Evolutionary conservation across 1,284 basidiomycete species (phyloP).

Genomic region (Sporisorium iseilematis-ciliati): DNA sequence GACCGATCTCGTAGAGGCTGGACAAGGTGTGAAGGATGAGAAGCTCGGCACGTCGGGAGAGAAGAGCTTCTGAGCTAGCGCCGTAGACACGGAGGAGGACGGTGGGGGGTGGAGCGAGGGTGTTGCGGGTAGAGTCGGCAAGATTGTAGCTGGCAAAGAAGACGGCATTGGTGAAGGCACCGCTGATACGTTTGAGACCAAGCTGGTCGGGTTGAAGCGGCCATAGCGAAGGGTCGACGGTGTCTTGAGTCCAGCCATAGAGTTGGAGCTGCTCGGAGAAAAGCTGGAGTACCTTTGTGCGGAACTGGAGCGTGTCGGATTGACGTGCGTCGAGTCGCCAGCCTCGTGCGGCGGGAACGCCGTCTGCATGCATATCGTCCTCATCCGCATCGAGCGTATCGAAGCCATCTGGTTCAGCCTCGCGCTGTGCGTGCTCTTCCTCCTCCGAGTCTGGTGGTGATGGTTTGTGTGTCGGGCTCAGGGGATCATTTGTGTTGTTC

Average conservation of each 20-base stretch:
- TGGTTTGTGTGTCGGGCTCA: conserved; percentile 2
- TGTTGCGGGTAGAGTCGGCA: background rate
- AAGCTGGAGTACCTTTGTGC: conserved; percentile 54
- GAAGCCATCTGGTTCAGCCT: conserved; percentile 47
- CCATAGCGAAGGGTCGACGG: conserved; percentile 43
- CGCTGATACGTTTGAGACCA: conserved; percentile 61
- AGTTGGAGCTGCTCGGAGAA: conserved; percentile 57
- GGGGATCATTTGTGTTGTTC: background rate
- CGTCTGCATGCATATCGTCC: conserved; percentile 69
- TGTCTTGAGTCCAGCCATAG: conserved; percentile 54
- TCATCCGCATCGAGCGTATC: conserved; percentile 63
- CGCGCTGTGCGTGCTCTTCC: conserved; percentile 26
- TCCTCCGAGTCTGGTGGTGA: conserved; percentile 32
- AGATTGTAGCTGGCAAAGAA: conserved; percentile 65
- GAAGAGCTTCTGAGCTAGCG: conserved; percentile 60
- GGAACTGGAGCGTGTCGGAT: conserved; percentile 54
- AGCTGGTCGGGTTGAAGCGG: conserved; percentile 51
- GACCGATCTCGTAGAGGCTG: conserved; percentile 68
- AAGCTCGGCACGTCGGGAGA: conserved; percentile 65
- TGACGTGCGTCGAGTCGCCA: conserved; percentile 60
- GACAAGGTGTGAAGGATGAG: conserved; percentile 68
- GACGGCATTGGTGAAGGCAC: conserved; percentile 67
- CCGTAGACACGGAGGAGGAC: conserved; percentile 67
- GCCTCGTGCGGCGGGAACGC: conserved; percentile 65
- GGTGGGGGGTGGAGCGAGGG: conserved; percentile 47